These are phyloP conservation scores for Plenodomus biglobosus DNA, from an alignment of 2,329 filamentous ascomycete genomes.

Conservation along the genomic window DNA sequence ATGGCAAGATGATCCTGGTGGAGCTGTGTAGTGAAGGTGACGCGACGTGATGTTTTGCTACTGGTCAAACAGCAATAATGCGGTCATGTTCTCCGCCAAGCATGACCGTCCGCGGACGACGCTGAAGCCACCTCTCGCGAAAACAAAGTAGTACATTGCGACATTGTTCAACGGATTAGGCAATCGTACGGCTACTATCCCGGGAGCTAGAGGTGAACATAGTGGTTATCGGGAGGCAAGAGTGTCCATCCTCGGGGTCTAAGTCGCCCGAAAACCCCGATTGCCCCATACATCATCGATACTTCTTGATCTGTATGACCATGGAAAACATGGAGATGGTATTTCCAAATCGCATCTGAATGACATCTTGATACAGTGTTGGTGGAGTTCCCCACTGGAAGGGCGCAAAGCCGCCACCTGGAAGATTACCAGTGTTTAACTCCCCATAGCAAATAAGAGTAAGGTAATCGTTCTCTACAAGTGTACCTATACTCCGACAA, in stretches of 20 bases:
- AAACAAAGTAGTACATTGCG: neutral
- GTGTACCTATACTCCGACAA: too few species aligned
- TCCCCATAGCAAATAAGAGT: too few species aligned
- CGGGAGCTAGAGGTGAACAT: neutral
- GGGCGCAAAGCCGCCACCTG: too few species aligned
- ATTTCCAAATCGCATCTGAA: too few species aligned
- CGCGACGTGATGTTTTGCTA: neutral
- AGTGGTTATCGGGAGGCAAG: neutral
- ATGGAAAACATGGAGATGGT: neutral
- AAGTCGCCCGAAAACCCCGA: neutral
- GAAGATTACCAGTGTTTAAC: too few species aligned
- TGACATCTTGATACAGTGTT: too few species aligned
- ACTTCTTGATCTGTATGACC: neutral
- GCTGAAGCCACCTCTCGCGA: neutral
- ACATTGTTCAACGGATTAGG: neutral
- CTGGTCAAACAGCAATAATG: constrained; percentile 1
- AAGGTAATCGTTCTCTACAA: too few species aligned
- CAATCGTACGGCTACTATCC: neutral
- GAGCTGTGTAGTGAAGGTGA: neutral
- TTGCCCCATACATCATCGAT: neutral
- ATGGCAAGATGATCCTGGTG: neutral
- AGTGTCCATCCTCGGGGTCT: neutral
- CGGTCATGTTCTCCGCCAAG: constrained; percentile 6
- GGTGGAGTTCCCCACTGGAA: too few species aligned
- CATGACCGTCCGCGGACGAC: neutral